Evolutionary conservation across 225 moss, liverwort and hornwort genomes (phyloP), one percentile per base, ranked within the genome.

Genomic region (Antitrichia curtipendula): DNA sequence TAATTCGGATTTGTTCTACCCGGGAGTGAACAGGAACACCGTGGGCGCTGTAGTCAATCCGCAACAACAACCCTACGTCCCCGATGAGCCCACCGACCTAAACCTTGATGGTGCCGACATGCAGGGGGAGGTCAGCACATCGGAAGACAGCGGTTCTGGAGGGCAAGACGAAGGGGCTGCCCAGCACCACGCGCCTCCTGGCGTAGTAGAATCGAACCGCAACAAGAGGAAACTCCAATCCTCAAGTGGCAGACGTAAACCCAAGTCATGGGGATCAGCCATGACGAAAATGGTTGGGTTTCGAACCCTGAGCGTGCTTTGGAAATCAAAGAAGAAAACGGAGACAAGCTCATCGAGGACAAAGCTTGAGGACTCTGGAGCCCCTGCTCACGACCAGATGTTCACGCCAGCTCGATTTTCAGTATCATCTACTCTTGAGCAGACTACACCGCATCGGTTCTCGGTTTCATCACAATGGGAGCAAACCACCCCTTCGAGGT

Each of bases 231-330:
- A 93, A 89, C 75, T 90, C 64, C 91, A 86, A 65, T 80, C 89
- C 4, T 86, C 90, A 5, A 86, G 91, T 36, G 84, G 91, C 62
- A 86, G 88, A 53, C 91, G 89, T 18, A 93, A 92, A 71, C 84
- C 93, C 2, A 92, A 89, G 49, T 88, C 92, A n/a, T 93, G 93
- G 92, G 91, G 93, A 38, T 89, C 91, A 32, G 90, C 91, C 52
- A 93, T 93, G 91, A 87, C 91, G 86, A 91, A 90, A 87, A 92
- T 92, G 88, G 91, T 92, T 21, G 92, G 93, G 61, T 92, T 92
- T 70, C 91, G 92, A 28, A 91, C 92, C 13, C 57, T 89, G 68
- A 89, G 90, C 69, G 86, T 90, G 23, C 84, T 90, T 9, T 92
- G 88, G 92, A 90, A 70, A 80, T 92, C 92, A 3, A 88, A 90